Base-by-base conservation (phyloP, 1,284 basidiomycete species). In the Puccinia triticina region DNA sequence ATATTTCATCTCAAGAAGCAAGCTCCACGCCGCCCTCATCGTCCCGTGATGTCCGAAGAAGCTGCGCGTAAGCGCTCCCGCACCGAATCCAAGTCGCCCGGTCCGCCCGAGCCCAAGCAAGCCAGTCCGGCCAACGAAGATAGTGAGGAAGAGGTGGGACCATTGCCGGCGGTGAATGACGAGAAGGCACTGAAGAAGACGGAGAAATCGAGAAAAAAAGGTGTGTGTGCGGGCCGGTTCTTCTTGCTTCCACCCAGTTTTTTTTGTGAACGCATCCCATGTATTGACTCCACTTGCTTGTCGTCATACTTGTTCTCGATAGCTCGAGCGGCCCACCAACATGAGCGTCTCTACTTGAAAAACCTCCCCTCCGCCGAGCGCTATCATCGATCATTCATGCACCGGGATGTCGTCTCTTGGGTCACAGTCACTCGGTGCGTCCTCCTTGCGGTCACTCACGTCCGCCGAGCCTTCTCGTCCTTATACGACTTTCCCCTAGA, bases 321-420 rank as follows among this genome's bases (percentile, higher is more conserved):
- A 75, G 73, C 73, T 75, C 73, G 73, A 57, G 55, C 53, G 26
- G 55, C 61, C 23, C 77, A 48, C 3, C 77, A 78, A 26, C 48
- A 78, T 43, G 61, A 59, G 21, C 59, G 61, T 84, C 89, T 98
- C 43, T 98, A 94, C 88, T 90, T 99, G 69, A 93, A 94, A 71
- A 94, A 96, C 87, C 89, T 99, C 40, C 97, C 97, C 0, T 91
- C 91, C 85, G 91, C 95, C 75, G 94, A 98, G 86, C 92, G 97
- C 84, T 99, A 99, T 88, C 93, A 92, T 89, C 95, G 96, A 89
- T 96, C 94, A 83, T 97, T 99, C 88, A 99, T 99, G 97, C 97
- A 99, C 88, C 90, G 96, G 76, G 96, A 99, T 85, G 91, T 92
- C 26, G 90, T 99, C 84, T 96, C 94, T 87, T 96, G 93, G 85